phyloP scores from a whole-genome alignment of 2,329 filamentous ascomycete genomes.

The Tolypocladium inflatum region DNA sequence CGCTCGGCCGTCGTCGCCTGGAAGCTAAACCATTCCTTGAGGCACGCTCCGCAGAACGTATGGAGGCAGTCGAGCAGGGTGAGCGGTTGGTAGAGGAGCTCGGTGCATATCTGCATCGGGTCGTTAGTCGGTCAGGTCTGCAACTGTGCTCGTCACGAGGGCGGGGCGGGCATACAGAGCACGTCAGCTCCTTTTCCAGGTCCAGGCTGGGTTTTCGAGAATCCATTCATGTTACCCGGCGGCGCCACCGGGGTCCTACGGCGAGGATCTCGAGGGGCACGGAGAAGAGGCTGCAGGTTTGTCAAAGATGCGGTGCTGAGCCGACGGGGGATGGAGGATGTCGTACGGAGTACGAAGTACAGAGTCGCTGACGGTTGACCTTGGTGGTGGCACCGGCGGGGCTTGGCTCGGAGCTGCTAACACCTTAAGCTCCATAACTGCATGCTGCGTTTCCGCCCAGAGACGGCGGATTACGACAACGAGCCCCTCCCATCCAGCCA shows the following conservation, averaged over 20 bases:
- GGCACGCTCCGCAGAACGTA: slow-evolving; percentile 89
- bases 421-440: background rate
- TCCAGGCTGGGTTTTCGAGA: slow-evolving; percentile 48
- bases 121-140: slow-evolving; percentile 1
- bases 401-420: background rate
- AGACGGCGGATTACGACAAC: background rate
- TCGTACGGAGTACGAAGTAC: background rate
- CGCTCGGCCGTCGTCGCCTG: slow-evolving; percentile 54
- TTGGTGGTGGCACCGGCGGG: background rate
- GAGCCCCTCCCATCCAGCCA: background rate
- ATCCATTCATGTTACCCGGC: slow-evolving; percentile 34
- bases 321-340: background rate
- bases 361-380: background rate
- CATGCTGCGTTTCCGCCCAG: background rate
- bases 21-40: slow-evolving; percentile 92
- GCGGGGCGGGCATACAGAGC: slow-evolving; percentile 58
- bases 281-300: background rate
- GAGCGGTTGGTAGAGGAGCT: slow-evolving; percentile 82
- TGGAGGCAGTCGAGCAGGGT: slow-evolving; percentile 90
- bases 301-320: background rate
- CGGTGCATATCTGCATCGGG: slow-evolving; percentile 75
- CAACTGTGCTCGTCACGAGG: background rate
- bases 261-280: slow-evolving; percentile 1
- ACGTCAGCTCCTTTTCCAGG: slow-evolving; percentile 88
- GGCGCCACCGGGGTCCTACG: background rate